Evolutionary conservation across 495 filamentous ascomycete species (phyloP).

Genomic region (Hypoxylon rickii): DNA sequence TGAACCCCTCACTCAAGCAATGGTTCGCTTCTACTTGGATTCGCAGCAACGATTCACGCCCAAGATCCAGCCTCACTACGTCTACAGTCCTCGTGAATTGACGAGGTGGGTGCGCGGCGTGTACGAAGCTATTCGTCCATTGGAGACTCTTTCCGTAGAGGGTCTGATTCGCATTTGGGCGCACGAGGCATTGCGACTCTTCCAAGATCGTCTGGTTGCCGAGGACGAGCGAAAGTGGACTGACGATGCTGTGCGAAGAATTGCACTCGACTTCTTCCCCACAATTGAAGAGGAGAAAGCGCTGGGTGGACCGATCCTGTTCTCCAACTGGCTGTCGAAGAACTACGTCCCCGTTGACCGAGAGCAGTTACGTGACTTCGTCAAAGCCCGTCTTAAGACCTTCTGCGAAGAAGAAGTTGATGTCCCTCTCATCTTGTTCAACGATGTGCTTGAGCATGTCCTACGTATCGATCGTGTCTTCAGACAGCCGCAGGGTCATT

Average conservation of each 20-base stretch:
- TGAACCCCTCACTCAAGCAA: constrained; percentile 91
- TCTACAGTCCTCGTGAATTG: constrained; percentile 97
- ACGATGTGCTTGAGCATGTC: constrained; percentile 97
- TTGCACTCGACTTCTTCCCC: constrained; percentile 91
- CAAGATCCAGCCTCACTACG: constrained; percentile 96
- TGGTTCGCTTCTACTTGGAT: constrained; percentile 95
- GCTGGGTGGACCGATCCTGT: constrained; percentile 91
- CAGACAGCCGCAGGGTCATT: constrained; percentile 94
- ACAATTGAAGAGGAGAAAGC: constrained; percentile 86
- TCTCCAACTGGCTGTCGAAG: constrained; percentile 99
- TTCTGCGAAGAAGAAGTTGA: constrained; percentile 99
- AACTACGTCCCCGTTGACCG: constrained; percentile 96
- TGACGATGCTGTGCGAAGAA: constrained; percentile 75
- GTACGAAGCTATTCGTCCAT: constrained; percentile 92
- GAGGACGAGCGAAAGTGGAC: constrained; percentile 98
- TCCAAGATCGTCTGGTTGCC: constrained; percentile 91
- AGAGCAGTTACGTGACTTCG: constrained; percentile 91
- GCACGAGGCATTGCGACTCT: constrained; percentile 92
- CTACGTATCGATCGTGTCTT: constrained; percentile 98
- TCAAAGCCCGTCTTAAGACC: constrained; percentile 93
- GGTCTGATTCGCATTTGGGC: constrained; percentile 97
- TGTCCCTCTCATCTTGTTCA: constrained; percentile 95
- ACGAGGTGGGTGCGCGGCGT: constrained; percentile 96
- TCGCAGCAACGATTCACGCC: constrained; percentile 93
- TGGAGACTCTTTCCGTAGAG: constrained; percentile 85